phyloP scores from a whole-genome alignment of 2,329 filamentous ascomycete genomes.

The Phialophora verrucosa region DNA sequence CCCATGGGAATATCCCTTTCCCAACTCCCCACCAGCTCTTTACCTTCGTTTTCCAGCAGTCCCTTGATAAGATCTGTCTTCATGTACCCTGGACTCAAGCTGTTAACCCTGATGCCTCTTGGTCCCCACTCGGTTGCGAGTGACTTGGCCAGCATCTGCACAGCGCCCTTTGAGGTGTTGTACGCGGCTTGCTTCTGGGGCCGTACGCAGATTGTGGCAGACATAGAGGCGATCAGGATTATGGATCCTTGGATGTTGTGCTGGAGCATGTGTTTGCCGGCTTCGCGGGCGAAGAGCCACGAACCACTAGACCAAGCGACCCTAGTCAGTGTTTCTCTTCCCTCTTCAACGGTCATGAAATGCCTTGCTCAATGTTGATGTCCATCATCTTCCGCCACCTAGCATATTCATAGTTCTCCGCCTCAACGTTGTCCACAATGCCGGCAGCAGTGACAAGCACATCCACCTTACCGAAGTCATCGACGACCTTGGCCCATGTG shows the following conservation, averaged over 20 bases:
- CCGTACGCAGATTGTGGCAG: conserved; percentile 43
- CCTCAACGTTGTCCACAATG: conserved; percentile 46
- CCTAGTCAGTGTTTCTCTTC: background rate
- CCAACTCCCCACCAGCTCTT: conserved; percentile 47
- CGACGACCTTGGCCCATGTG: conserved; percentile 44
- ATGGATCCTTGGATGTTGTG: conserved; percentile 40
- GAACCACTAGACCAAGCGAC: conserved; percentile 61
- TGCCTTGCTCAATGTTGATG: conserved; percentile 43
- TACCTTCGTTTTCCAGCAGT: conserved; percentile 45
- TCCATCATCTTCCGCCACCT: conserved; percentile 47
- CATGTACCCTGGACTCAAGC: conserved; percentile 47
- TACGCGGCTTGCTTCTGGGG: conserved; percentile 49
- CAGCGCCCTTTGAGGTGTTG: conserved; percentile 43
- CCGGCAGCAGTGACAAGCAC: conserved; percentile 51
- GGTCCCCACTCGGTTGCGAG: conserved; percentile 47
- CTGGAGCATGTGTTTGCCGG: conserved; percentile 64
- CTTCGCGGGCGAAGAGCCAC: conserved; percentile 82
- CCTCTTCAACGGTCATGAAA: background rate
- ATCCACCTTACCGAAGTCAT: conserved; percentile 47
- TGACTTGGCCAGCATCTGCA: conserved; percentile 39
- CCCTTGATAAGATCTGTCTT: conserved; percentile 45
- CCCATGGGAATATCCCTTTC: conserved; percentile 44
- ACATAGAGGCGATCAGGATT: conserved; percentile 43
- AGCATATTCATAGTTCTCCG: conserved; percentile 45
- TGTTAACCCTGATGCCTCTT: conserved; percentile 49